Percentiles rank a stretch among this genome's conserved stretches.
Evolutionary conservation across 202 grass and related monocot species (phyloP).

Genomic region (Carex arenaria): DNA sequence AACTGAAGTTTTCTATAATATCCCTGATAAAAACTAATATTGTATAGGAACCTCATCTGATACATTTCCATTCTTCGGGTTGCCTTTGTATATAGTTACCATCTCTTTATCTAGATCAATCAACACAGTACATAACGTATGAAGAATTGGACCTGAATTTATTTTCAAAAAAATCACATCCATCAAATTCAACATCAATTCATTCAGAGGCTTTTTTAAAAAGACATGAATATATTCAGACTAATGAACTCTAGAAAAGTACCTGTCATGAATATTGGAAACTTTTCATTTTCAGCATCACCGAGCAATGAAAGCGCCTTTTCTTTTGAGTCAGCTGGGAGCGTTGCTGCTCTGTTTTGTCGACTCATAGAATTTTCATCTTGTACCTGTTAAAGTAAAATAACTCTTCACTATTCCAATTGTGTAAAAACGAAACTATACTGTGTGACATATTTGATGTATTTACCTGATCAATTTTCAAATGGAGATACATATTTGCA

Average conservation of each 20-base stretch:
- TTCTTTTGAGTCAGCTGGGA: slow-evolving; percentile 44
- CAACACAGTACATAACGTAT: slow-evolving; percentile 64
- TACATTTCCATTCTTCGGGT: slow-evolving; percentile 38
- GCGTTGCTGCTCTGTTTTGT: slow-evolving; percentile 43
- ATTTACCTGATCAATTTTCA: slow-evolving; percentile 65
- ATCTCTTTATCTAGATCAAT: slow-evolving; percentile 54
- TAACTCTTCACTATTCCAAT: neutral
- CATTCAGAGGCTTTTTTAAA: neutral
- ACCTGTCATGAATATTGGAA: slow-evolving; percentile 78
- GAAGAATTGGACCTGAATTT: slow-evolving; percentile 46
- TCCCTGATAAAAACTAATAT: neutral
- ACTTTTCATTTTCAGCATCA: slow-evolving; percentile 60
- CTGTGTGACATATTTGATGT: neutral
- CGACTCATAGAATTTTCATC: slow-evolving; percentile 79
- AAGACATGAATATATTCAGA: neutral
- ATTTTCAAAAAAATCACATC: neutral
- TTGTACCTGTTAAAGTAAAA: slow-evolving; percentile 35
- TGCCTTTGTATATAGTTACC: slow-evolving; percentile 60
- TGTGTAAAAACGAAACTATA: neutral
- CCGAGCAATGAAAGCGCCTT: slow-evolving; percentile 43
- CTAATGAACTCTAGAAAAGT: neutral
- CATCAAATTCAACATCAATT: neutral
- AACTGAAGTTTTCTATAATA: neutral
- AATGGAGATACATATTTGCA: slow-evolving; percentile 82
- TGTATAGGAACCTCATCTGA: slow-evolving; percentile 32